Percentiles rank a stretch among this genome's conserved stretches.
phyloP scores from a whole-genome alignment of 441 rosid genomes.

The Croton laevigatus region DNA sequence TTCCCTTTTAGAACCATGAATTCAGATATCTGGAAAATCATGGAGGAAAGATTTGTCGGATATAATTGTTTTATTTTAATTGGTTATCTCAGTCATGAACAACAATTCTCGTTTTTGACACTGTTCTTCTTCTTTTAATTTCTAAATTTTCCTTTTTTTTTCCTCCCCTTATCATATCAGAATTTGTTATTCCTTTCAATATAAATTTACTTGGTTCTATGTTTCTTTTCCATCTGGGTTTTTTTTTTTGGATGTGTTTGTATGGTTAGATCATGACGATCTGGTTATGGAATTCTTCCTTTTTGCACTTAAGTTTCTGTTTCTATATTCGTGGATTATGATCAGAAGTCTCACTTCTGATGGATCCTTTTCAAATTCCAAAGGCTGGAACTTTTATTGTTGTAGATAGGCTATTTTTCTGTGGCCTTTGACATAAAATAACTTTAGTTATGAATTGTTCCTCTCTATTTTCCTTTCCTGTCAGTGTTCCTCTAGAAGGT shows the following conservation, averaged over 20 bases:
- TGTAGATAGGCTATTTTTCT: not conserved
- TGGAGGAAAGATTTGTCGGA: not conserved
- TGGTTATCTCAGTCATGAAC: not conserved
- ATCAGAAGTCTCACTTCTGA: constrained; percentile 14
- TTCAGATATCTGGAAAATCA: constrained; percentile 2
- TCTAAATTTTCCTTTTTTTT: not conserved
- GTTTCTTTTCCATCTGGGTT: not conserved
- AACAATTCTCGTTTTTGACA: constrained; percentile 2
- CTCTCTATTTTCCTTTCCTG: not conserved
- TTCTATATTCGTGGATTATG: constrained; percentile 14
- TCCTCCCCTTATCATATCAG: not conserved
- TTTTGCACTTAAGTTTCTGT: not conserved
- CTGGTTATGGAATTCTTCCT: constrained; percentile 17
- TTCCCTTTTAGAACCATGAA: not conserved
- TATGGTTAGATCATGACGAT: constrained; percentile 27
- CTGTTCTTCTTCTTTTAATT: not conserved
- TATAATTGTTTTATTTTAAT: not conserved
- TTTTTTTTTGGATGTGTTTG: constrained; percentile 9
- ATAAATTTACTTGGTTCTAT: constrained; percentile 9
- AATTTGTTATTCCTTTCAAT: not conserved
- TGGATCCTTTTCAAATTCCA: constrained; percentile 7
- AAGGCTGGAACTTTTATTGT: constrained; percentile 15
- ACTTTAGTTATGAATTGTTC: not conserved
- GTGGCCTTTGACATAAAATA: not conserved
- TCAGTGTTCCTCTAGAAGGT: not conserved